These are phyloP conservation scores for Sarocladium kiliense DNA, from an alignment of 2,329 filamentous ascomycete genomes.

Conservation along the genomic window DNA sequence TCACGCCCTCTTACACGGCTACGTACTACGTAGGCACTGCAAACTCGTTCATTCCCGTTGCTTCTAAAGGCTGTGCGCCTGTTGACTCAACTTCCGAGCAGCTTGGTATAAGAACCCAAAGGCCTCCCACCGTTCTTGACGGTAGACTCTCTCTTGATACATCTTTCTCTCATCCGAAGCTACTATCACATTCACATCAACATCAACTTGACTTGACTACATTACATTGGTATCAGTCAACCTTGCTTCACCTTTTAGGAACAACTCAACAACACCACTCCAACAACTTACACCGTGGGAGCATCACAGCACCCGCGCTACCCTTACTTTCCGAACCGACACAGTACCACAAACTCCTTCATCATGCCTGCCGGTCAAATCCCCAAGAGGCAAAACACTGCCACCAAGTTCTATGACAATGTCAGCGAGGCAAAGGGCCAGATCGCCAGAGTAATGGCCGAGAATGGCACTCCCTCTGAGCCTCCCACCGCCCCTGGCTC, in stretches of 20 bases:
- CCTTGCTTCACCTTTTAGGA: background rate
- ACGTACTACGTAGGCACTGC: background rate
- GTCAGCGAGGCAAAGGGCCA: slow-evolving; percentile 24
- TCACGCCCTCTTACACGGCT: background rate
- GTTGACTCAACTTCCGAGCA: slow-evolving; percentile 11
- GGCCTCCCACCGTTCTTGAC: slow-evolving; percentile 35
- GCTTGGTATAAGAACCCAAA: slow-evolving; percentile 27
- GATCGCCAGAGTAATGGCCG: slow-evolving; percentile 16
- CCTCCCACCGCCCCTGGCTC: slow-evolving; percentile 24
- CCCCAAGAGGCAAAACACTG: slow-evolving; percentile 12
- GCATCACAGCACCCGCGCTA: slow-evolving; percentile 10
- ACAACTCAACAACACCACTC: background rate
- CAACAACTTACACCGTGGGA: slow-evolving; percentile 1
- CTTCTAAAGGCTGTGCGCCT: background rate
- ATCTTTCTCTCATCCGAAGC: slow-evolving; percentile 13
- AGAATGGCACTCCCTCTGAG: background rate
- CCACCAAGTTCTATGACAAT: slow-evolving; percentile 23
- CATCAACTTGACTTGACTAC: background rate
- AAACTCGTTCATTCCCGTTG: background rate
- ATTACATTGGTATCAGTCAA: slow-evolving; percentile 3
- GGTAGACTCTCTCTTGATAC: slow-evolving; percentile 22
- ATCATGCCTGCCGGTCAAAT: slow-evolving; percentile 12
- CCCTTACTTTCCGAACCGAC: background rate
- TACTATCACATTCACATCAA: background rate
- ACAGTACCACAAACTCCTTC: background rate